These are phyloP conservation scores for Coleophoma eucalyptorum DNA, from an alignment of 2,329 filamentous ascomycete genomes.

Conservation along the genomic window DNA sequence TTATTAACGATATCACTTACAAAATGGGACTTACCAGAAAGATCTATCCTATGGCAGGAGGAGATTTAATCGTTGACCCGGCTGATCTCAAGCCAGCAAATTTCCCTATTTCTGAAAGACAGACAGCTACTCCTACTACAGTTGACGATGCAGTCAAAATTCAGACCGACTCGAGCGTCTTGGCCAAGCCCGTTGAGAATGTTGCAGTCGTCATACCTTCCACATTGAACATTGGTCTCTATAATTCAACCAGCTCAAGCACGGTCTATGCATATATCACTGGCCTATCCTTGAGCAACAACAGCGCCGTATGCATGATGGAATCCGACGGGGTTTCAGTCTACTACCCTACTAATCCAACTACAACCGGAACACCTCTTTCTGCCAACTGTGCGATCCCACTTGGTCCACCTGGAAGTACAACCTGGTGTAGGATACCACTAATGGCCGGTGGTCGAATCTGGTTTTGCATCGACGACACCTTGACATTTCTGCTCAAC, in stretches of 20 bases:
- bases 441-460: slow-evolving; percentile 68
- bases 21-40: not conserved
- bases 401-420: slow-evolving; percentile 57
- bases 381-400: slow-evolving; percentile 57
- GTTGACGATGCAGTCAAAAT: not conserved
- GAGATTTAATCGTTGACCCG: not conserved
- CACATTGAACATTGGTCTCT: slow-evolving; percentile 54
- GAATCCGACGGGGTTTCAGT: slow-evolving; percentile 61
- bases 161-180: not conserved
- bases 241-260: slow-evolving; percentile 60
- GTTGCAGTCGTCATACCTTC: not conserved
- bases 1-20: not conserved
- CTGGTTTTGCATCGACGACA: slow-evolving; percentile 62
- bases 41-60: not conserved
- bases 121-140: not conserved
- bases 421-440: slow-evolving; percentile 60
- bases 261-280: slow-evolving; percentile 69
- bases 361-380: slow-evolving; percentile 44
- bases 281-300: slow-evolving; percentile 56
- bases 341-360: slow-evolving; percentile 61
- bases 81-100: not conserved
- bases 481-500: slow-evolving; percentile 67
- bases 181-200: not conserved
- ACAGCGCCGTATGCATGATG: slow-evolving; percentile 58
- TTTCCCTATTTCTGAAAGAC: not conserved